Conservation (phyloP, 164 flowering plant genomes). For the Cinnamomum micranthum region DNA sequence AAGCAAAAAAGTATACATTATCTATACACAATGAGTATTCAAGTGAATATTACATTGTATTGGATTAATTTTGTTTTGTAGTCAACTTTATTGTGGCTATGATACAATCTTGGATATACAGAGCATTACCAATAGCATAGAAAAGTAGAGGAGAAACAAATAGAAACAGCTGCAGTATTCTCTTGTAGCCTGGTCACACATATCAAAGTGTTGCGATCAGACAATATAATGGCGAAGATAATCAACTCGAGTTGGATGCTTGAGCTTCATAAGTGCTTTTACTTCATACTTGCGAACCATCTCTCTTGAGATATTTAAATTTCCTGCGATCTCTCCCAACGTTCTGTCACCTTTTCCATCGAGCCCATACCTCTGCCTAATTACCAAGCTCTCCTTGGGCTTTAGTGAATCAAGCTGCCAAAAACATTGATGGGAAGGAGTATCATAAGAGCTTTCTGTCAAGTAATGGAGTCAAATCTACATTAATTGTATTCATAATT, state of each 20-base stretch:
- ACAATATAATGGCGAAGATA: slow-evolving; percentile 67
- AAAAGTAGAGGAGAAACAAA: neutral
- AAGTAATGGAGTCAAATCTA: neutral
- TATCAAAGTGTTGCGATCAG: slow-evolving; percentile 18
- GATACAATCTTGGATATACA: neutral
- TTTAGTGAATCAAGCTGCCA: slow-evolving; percentile 88
- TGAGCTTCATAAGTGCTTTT: slow-evolving; percentile 97
- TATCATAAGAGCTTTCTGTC: neutral
- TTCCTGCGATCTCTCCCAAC: slow-evolving; percentile 91
- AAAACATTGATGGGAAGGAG: neutral
- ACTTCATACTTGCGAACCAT: slow-evolving; percentile 96
- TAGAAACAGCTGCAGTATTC: neutral
- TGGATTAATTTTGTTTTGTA: neutral
- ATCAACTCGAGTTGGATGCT: slow-evolving; percentile 87
- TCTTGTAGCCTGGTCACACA: neutral
- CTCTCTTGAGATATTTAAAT: slow-evolving; percentile 90
- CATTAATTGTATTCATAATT: no score
- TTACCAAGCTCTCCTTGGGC: slow-evolving; percentile 97
- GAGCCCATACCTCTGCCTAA: slow-evolving; percentile 94
- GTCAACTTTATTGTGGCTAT: neutral
- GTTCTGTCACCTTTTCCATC: slow-evolving; percentile 94
- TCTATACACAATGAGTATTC: neutral
- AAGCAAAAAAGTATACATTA: no score
- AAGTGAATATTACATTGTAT: neutral
- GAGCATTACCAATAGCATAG: neutral